Evolutionary conservation across 495 filamentous ascomycete species (phyloP), one percentile per base, ranked within the genome.

Genomic region (Cudoniella acicularis): DNA sequence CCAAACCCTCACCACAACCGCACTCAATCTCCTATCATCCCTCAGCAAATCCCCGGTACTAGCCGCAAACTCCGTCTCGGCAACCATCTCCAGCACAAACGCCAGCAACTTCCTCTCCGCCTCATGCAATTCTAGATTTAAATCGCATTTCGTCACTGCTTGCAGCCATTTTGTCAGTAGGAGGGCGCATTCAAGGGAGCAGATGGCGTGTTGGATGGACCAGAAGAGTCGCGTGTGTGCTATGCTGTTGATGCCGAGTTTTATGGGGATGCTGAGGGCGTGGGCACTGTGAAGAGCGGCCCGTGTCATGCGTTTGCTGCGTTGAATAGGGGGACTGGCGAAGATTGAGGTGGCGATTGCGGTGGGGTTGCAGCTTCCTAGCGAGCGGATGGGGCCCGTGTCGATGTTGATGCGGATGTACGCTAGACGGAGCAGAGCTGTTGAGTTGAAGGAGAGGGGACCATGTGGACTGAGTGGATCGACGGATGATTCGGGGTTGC

Each of bases 131-230:
- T n/a, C n/a, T n/a, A n/a, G n/a, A n/a, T n/a, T n/a, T n/a, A n/a
- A n/a, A n/a, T n/a, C n/a, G n/a, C n/a, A n/a, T n/a, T n/a, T n/a
- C n/a, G n/a, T n/a, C n/a, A n/a, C n/a, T n/a, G n/a, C n/a, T n/a
- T 36, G 18, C 3, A 9, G 46, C 22, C 46, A 52, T 52, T 77
- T 79, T 52, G 78, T 80, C 10, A 90, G 70, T 0, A 90, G 75
- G 10, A 88, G 81, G 13, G 86, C 87, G 57, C 86, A 90, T 67
- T 90, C 87, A 0, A 89, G 74, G 41, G 86, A 87, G 62, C 82
- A 86, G 6, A 90, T 66, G 1, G 83, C 83, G 62, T 90, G 84
- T 60, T 90, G 86, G 62, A 88, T 86, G 23, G 84, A 87, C 87
- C 87, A 90, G 49, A 85, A 79, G 4, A 81, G 76, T 60, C 88